Percentiles rank a stretch among this genome's conserved stretches.
Conservation (phyloP, 73 alveolate genomes). For the Symbiodinium natans region DNA sequence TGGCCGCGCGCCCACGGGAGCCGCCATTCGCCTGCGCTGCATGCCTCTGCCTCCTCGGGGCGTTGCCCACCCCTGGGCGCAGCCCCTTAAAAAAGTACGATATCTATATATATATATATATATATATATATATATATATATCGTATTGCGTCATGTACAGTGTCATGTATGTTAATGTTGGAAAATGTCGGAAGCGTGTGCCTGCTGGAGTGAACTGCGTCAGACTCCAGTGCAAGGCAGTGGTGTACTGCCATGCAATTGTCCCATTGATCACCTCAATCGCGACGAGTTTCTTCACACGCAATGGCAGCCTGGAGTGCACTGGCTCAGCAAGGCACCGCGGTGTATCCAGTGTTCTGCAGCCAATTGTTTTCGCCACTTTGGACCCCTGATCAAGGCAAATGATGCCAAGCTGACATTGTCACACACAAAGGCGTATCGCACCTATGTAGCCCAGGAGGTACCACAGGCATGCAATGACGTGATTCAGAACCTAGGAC, state of each 20-base stretch:
- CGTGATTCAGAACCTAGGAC: conserved; percentile 57
- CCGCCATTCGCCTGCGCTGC: too few species aligned
- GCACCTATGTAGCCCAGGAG: conserved; percentile 77
- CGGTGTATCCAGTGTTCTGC: conserved; percentile 43
- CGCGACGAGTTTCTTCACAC: background rate
- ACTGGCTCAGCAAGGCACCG: background rate
- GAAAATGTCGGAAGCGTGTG: background rate
- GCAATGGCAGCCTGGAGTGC: background rate
- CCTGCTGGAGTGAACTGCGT: conserved; percentile 93
- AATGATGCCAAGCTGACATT: background rate
- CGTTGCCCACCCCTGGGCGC: too few species aligned
- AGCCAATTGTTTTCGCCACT: conserved; percentile 1
- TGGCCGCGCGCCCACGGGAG: too few species aligned
- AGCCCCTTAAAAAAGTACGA: too few species aligned
- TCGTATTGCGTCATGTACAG: too few species aligned
- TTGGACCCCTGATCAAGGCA: conserved; percentile 11
- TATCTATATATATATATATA: too few species aligned
- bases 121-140: too few species aligned
- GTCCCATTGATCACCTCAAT: conserved; percentile 25
- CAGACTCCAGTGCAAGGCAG: conserved; percentile 92
- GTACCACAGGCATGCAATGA: conserved; percentile 74
- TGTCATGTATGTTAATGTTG: too few species aligned
- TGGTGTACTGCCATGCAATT: conserved; percentile 59
- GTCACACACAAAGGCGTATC: background rate
- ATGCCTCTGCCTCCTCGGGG: too few species aligned